phyloP scores from a whole-genome alignment of 148 eudicot genomes.

The Drosera capensis region DNA sequence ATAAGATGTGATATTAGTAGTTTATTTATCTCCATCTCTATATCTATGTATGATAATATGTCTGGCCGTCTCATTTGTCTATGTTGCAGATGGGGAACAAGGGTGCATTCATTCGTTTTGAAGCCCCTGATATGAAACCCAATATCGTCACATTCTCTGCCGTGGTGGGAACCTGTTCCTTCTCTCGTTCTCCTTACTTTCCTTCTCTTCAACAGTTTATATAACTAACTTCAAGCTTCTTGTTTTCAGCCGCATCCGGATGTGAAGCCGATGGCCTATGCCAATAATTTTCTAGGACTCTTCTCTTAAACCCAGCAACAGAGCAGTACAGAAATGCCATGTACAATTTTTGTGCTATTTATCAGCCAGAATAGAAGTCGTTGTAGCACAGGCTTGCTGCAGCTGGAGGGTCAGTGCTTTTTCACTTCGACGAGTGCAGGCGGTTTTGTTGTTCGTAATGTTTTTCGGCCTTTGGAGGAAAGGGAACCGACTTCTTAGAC shows the following conservation, averaged over 20 bases:
- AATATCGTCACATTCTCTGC: slow-evolving; percentile 81
- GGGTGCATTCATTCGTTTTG: slow-evolving; percentile 94
- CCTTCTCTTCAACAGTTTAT: background rate
- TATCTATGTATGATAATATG: too few relatives aligned
- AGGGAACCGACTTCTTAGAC: too few relatives aligned
- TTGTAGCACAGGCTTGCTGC: too few relatives aligned
- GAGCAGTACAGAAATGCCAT: slow-evolving; percentile 2
- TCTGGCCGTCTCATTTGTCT: too few relatives aligned
- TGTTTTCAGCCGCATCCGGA: slow-evolving; percentile 99
- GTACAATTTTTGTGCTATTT: slow-evolving; percentile 8
- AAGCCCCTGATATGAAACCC: slow-evolving; percentile 86
- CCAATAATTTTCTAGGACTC: slow-evolving; percentile 83
- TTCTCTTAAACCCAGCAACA: slow-evolving; percentile 20
- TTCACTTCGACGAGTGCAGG: too few relatives aligned
- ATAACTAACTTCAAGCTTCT: too few relatives aligned
- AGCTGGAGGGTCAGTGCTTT: too few relatives aligned
- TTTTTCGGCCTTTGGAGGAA: too few relatives aligned
- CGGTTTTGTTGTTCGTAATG: too few relatives aligned
- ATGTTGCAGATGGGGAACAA: slow-evolving; percentile 98
- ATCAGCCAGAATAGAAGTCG: too few relatives aligned
- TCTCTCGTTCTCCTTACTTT: background rate
- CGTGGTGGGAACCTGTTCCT: slow-evolving; percentile 49
- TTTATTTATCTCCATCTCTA: too few relatives aligned
- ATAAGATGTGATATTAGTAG: too few relatives aligned
- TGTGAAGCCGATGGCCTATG: slow-evolving; percentile 95